Conservation (phyloP, 306 rosid species). For the Medicago lupulina region DNA sequence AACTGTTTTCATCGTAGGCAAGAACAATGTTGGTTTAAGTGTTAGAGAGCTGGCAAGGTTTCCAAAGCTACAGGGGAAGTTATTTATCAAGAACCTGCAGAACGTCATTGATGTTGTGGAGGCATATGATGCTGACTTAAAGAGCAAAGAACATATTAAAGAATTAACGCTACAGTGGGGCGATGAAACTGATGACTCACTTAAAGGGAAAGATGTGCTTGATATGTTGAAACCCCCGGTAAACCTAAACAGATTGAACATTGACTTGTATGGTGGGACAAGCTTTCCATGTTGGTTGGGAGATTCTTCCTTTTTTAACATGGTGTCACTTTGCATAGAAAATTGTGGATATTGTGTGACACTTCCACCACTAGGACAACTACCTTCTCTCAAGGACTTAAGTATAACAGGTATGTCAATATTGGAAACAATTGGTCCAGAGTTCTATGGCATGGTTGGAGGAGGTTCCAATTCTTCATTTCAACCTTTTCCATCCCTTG, state of each 20-base stretch:
- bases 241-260: neutral
- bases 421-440: neutral
- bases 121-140: neutral
- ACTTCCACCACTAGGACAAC: neutral
- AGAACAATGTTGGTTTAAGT: neutral
- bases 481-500: neutral
- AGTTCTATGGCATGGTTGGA: neutral
- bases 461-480: neutral
- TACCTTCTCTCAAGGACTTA: neutral
- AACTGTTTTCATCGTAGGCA: neutral
- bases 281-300: neutral
- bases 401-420: neutral
- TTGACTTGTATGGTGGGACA: neutral
- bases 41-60: neutral
- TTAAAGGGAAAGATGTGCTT: neutral
- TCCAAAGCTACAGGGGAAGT: neutral
- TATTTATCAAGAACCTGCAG: neutral
- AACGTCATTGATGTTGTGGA: neutral
- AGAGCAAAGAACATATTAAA: neutral
- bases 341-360: neutral
- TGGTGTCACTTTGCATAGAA: neutral
- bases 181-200: neutral
- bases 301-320: neutral
- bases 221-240: neutral
- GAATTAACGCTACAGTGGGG: neutral